Percentiles rank a stretch among this genome's conserved stretches.
These are phyloP conservation scores for Musa schizocarpa DNA, from an alignment of 176 grass and related monocot genomes.

Conservation along the genomic window DNA sequence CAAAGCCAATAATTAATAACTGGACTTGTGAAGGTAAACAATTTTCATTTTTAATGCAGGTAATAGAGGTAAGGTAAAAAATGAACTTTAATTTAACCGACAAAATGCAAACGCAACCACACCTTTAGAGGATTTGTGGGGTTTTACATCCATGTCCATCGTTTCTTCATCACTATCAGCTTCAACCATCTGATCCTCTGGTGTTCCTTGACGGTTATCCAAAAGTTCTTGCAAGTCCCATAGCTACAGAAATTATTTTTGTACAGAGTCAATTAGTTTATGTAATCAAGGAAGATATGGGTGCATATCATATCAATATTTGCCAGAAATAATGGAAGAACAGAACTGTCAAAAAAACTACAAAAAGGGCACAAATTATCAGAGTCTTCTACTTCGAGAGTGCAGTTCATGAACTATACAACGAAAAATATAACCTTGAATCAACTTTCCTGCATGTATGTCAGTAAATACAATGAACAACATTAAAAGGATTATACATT, in stretches of 20 bases:
- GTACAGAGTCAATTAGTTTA: background rate
- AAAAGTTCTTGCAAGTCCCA: constrained; percentile 90
- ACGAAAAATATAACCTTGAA: background rate
- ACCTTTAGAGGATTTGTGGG: constrained; percentile 44
- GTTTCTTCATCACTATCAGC: constrained; percentile 42
- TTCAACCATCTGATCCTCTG: constrained; percentile 22
- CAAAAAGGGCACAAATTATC: background rate
- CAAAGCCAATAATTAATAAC: too few species aligned
- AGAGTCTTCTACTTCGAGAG: background rate
- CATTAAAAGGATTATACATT: too few species aligned
- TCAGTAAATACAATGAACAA: background rate
- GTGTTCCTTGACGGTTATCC: constrained; percentile 26
- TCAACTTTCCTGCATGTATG: background rate
- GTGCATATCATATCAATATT: too few species aligned
- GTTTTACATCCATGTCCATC: constrained; percentile 74
- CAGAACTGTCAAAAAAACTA: too few species aligned
- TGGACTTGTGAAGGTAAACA: background rate
- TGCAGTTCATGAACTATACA: background rate
- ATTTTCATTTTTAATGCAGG: background rate
- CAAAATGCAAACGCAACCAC: background rate
- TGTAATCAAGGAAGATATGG: background rate
- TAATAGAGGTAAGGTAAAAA: background rate
- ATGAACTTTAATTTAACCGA: background rate
- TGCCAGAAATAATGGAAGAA: background rate
- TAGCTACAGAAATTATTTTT: constrained; percentile 31